Base-by-base conservation (phyloP, 1,284 basidiomycete species). In the Cryptococcus maquisensis region DNA sequence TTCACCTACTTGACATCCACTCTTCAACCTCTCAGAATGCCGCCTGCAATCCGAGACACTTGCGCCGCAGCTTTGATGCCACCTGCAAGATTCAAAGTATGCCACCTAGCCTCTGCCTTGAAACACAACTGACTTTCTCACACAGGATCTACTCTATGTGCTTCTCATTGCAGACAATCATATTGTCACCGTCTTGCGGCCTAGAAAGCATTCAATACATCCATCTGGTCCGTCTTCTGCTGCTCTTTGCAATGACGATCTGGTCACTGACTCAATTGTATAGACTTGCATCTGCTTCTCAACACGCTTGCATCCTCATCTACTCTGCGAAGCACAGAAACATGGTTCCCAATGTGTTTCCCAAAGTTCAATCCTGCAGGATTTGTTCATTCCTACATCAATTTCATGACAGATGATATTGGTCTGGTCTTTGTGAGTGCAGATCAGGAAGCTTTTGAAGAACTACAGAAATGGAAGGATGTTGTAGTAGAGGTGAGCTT, bases 291-390 rank as follows among this genome's bases (percentile, higher is more conserved):
- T 66, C 84, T 95, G 38, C 81, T 94, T 26, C 79, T 94, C 53
- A 94, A 93, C 68, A 91, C 74, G 13, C 86, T 57, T 79, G 63
- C 65, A 3, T 88, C 57, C 76, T 90, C 74, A 75, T 83, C 49
- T 80, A 86, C 40, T 83, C 85, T 59, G 80, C 89, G 69, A 82
- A 86, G 76, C 80, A 85, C 57, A 80, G 90, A 93, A 20, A 88
- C 88, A 4, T 98, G 93, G 90, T 81, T 98, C 2, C 96, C 96
- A 0, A 83, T 99, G 47, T 98, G 95, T 70, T 82, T 99, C 10
- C 95, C 96, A 0, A 93, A 93, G 69, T 97, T 91, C 79, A 94
- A 97, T 64, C 81, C 91, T 0, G 79, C 86, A 1, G 89, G 88
- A 0, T 98, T 98, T 73, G 85, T 96, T 18, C 92, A 98, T 73